Evolutionary conservation across 106 monocot genomes (phyloP).

Genomic region (Platanthera zijinensis): DNA sequence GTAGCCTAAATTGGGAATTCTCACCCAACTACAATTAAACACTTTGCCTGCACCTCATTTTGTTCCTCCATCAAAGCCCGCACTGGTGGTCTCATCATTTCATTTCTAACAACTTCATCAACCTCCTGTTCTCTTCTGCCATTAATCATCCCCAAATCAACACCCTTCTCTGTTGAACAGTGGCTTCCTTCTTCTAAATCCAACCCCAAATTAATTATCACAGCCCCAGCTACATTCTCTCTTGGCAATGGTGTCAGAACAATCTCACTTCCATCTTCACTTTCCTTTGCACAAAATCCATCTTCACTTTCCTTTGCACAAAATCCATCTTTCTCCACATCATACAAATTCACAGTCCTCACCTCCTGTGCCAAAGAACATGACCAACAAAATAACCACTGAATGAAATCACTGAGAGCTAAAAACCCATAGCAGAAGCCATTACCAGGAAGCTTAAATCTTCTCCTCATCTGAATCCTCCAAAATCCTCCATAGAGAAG

Average conservation of each 20-base stretch:
- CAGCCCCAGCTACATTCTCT: constrained; percentile 7
- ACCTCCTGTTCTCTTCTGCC: not conserved
- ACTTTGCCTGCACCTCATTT: not conserved
- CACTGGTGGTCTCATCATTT: constrained; percentile 1
- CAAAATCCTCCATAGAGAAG: constrained; percentile 59
- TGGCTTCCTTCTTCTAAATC: not conserved
- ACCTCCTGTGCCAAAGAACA: constrained; percentile 69
- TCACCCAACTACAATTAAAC: not conserved
- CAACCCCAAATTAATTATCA: not conserved
- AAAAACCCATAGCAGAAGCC: constrained; percentile 21
- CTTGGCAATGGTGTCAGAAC: constrained; percentile 7
- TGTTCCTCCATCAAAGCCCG: not conserved
- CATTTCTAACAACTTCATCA: constrained; percentile 1
- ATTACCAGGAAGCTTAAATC: constrained; percentile 30
- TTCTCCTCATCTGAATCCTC: constrained; percentile 55
- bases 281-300: constrained; percentile 5
- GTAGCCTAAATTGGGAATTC: no score
- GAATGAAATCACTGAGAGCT: constrained; percentile 22
- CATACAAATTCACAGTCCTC: constrained; percentile 50
- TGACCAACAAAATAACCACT: constrained; percentile 56
- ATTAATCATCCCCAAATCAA: not conserved
- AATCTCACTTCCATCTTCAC: not conserved
- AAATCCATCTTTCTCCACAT: constrained; percentile 27
- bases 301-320: constrained; percentile 9
- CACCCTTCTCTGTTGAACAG: not conserved